Conservation (phyloP, 352 stramenopile species). For the Phytophthora sp. region DNA sequence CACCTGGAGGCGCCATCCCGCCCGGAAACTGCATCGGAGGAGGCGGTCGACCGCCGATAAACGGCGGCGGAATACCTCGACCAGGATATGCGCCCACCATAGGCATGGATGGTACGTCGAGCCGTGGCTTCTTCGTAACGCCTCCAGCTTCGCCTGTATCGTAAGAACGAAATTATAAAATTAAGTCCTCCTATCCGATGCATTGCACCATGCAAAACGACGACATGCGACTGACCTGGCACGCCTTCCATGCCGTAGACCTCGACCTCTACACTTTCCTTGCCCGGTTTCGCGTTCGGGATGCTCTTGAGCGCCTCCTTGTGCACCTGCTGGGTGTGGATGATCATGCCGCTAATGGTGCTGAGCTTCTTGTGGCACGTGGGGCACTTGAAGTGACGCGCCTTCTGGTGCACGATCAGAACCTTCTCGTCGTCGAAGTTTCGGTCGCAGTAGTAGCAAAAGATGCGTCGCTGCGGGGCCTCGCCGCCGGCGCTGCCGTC, state of each 20-base stretch:
- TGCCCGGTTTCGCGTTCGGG: conserved; percentile 85
- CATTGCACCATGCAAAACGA: conserved; percentile 4
- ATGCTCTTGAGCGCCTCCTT: conserved; percentile 85
- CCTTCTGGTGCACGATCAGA: conserved; percentile 94
- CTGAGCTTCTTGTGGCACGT: conserved; percentile 93
- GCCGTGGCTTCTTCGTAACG: conserved; percentile 51
- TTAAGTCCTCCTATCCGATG: neutral
- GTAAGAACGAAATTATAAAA: conserved; percentile 13
- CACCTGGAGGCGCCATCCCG: conserved; percentile 35
- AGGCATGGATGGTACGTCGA: conserved; percentile 37
- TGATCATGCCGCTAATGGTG: conserved; percentile 88
- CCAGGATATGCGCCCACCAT: conserved; percentile 53
- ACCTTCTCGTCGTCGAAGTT: conserved; percentile 93
- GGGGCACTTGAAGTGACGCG: conserved; percentile 92
- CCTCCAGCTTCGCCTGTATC: conserved; percentile 23
- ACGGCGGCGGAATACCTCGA: conserved; percentile 55
- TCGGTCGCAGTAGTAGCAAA: conserved; percentile 94
- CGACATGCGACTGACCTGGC: conserved; percentile 45
- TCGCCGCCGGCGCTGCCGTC: conserved; percentile 45
- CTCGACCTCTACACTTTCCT: conserved; percentile 82
- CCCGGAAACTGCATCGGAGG: conserved; percentile 52
- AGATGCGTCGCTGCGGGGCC: conserved; percentile 69
- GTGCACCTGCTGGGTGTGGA: conserved; percentile 91
- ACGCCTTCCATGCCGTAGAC: conserved; percentile 92
- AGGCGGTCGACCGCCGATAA: conserved; percentile 51